phyloP scores from a whole-genome alignment of 768 basidiomycete species.

The Tricholomella constricta region DNA sequence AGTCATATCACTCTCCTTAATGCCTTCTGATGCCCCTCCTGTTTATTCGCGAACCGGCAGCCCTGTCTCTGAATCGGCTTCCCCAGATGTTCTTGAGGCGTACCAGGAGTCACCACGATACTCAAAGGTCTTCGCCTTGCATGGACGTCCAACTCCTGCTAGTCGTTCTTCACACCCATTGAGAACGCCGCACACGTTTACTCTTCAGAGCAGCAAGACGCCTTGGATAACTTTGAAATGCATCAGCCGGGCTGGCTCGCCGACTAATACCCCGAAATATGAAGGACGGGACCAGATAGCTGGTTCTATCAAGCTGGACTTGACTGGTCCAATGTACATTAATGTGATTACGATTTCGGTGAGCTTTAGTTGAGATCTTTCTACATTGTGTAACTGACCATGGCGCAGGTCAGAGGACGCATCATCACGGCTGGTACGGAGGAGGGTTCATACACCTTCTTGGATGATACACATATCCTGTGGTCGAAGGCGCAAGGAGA shows the following conservation, averaged over 20 bases:
- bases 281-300: slow-evolving; percentile 24
- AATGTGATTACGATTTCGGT: slow-evolving; percentile 31
- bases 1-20: background rate
- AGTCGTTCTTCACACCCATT: slow-evolving; percentile 7
- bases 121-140: slow-evolving; percentile 13
- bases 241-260: slow-evolving; percentile 24
- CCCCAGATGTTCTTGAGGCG: background rate
- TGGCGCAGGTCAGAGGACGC: slow-evolving; percentile 30
- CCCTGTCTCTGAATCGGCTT: background rate
- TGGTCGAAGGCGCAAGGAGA: slow-evolving; percentile 36
- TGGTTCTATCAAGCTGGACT: slow-evolving; percentile 30
- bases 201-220: background rate
- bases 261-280: slow-evolving; percentile 23
- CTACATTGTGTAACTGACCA: background rate
- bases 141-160: slow-evolving; percentile 11
- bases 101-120: slow-evolving; percentile 8
- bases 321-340: slow-evolving; percentile 29
- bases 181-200: slow-evolving; percentile 7
- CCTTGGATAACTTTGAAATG: slow-evolving; percentile 29
- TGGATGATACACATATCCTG: slow-evolving; percentile 27
- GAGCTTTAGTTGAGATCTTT: background rate
- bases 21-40: slow-evolving; percentile 2
- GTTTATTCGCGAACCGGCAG: slow-evolving; percentile 2
- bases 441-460: slow-evolving; percentile 30
- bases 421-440: slow-evolving; percentile 30